phyloP scores from a whole-genome alignment of 1,284 basidiomycete genomes.

The Fomitopsis palustris region DNA sequence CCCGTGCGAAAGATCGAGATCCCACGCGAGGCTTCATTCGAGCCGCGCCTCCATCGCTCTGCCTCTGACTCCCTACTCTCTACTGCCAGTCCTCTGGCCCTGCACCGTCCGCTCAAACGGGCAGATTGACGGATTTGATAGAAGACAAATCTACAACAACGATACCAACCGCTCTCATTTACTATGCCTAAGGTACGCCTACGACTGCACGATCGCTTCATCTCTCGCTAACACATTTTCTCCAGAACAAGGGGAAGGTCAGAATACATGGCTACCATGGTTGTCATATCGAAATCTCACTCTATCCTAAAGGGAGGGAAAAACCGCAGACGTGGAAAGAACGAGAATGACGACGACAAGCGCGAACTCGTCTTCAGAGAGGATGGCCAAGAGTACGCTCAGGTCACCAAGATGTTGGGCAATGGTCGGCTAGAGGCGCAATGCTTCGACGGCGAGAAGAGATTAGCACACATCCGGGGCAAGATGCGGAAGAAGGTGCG shows the following conservation, averaged over 20 bases:
- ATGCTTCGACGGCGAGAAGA: constrained; percentile 98
- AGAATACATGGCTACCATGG: constrained; percentile 6
- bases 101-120: not conserved
- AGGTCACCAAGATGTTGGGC: constrained; percentile 98
- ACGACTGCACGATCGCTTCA: constrained; percentile 4
- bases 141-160: not conserved
- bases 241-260: constrained; percentile 82
- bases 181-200: constrained; percentile 56
- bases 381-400: constrained; percentile 99
- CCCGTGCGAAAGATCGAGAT: constrained; percentile 7
- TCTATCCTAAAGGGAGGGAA: constrained; percentile 83
- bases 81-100: constrained; percentile 2
- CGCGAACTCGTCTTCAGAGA: constrained; percentile 98
- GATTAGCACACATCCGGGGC: constrained; percentile 96
- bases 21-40: not conserved
- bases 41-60: constrained; percentile 1
- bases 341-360: constrained; percentile 98
- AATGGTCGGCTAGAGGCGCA: constrained; percentile 96
- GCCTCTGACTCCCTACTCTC: not conserved
- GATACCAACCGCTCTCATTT: constrained; percentile 5
- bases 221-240: constrained; percentile 16
- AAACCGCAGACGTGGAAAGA: constrained; percentile 99
- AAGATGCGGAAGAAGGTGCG: constrained; percentile 99
- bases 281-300: no score
- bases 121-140: not conserved